Conservation (phyloP, 495 filamentous ascomycete species). For the Podospora anserina region DNA sequence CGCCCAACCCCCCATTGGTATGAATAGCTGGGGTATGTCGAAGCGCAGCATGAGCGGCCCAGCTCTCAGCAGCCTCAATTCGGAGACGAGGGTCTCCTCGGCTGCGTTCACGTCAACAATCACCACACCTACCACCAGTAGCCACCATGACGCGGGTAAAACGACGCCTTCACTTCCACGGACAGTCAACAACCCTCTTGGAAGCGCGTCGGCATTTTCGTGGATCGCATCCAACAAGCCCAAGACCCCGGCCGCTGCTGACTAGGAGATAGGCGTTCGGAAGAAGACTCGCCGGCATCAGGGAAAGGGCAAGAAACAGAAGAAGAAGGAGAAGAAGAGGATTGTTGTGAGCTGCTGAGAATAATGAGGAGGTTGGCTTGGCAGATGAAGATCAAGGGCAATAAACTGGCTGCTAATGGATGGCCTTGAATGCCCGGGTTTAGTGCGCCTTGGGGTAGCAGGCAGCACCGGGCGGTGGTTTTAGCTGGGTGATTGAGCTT, state of each 20-base stretch:
- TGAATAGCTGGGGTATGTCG: conserved; percentile 37
- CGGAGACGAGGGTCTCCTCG: conserved; percentile 1
- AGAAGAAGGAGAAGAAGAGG: background rate
- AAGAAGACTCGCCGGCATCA: background rate
- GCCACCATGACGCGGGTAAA: conserved; percentile 27
- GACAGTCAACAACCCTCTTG: conserved; percentile 71
- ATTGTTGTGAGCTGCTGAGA: background rate
- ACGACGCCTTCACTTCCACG: conserved; percentile 36
- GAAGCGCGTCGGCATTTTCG: conserved; percentile 91
- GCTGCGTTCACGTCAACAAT: background rate
- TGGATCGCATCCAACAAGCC: conserved; percentile 59
- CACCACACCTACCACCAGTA: background rate
- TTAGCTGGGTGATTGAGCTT: background rate
- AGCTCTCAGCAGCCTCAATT: conserved; percentile 12
- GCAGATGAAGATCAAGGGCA: background rate
- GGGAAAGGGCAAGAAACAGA: background rate
- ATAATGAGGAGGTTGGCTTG: background rate
- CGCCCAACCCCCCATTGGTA: conserved; percentile 21
- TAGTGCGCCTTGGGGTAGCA: background rate
- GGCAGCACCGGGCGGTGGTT: background rate
- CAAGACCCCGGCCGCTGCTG: conserved; percentile 35
- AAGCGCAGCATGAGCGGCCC: conserved; percentile 35
- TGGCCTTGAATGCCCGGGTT: background rate
- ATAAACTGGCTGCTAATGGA: background rate
- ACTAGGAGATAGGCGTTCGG: conserved; percentile 21